phyloP scores from a whole-genome alignment of 1,284 basidiomycete species.

The Pseudozyma flocculosa region DNA sequence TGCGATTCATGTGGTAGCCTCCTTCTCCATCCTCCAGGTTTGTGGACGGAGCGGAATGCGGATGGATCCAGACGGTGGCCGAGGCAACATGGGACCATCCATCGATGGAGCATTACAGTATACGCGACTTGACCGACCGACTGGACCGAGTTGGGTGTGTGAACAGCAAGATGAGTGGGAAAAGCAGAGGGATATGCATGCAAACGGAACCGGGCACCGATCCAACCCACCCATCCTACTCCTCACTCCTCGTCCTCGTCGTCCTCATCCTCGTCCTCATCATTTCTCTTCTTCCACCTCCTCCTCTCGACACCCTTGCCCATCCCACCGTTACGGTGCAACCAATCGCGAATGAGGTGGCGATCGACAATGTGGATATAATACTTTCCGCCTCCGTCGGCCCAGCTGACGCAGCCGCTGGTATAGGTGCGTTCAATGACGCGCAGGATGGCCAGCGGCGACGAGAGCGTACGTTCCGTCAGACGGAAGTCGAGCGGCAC shows the following conservation, averaged over 20 bases:
- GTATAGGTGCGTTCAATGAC: conserved; percentile 45
- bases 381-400: conserved; percentile 52
- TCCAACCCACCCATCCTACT: too few relatives aligned
- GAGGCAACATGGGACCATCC: too few relatives aligned
- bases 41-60: too few relatives aligned
- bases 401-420: conserved; percentile 52
- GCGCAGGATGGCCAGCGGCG: conserved; percentile 51
- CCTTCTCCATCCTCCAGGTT: too few relatives aligned
- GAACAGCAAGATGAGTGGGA: too few relatives aligned
- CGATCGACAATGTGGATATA: conserved; percentile 51
- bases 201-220: too few relatives aligned
- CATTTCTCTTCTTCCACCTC: background rate
- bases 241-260: background rate
- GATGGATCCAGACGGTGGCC: too few relatives aligned
- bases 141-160: too few relatives aligned
- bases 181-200: too few relatives aligned
- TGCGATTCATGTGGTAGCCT: conserved; percentile 35
- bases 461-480: conserved; percentile 58
- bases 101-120: too few relatives aligned
- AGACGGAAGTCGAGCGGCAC: conserved; percentile 62
- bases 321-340: background rate
- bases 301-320: background rate
- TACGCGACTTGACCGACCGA: too few relatives aligned
- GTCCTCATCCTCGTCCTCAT: background rate
- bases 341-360: conserved; percentile 25